phyloP scores from a whole-genome alignment of 108 stramenopile species.

The Nitzschia sp. region DNA sequence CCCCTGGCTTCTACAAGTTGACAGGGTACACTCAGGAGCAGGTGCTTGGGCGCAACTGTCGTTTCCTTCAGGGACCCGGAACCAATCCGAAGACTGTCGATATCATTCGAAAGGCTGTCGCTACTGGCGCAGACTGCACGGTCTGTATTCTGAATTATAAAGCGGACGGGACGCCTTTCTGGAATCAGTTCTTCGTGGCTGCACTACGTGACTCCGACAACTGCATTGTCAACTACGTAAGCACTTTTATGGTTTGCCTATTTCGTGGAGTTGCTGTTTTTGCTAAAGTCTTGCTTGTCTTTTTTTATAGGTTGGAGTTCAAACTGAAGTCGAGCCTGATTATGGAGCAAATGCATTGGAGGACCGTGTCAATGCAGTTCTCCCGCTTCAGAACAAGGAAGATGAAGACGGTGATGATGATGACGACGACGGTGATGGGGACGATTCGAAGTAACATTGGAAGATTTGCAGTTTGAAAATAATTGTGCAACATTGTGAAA shows the following conservation, averaged over 20 bases:
- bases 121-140: slow-evolving; percentile 84
- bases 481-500: not conserved
- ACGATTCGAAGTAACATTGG: not conserved
- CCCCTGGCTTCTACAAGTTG: slow-evolving; percentile 88
- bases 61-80: slow-evolving; percentile 94
- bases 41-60: slow-evolving; percentile 97
- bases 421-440: not conserved
- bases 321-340: slow-evolving; percentile 85
- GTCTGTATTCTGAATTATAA: slow-evolving; percentile 95
- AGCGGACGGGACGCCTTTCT: slow-evolving; percentile 97
- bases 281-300: slow-evolving; percentile 5
- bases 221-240: slow-evolving; percentile 93
- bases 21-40: slow-evolving; percentile 95
- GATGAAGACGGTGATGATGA: slow-evolving; percentile 32
- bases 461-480: not conserved
- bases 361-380: slow-evolving; percentile 83
- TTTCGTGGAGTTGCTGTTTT: not conserved
- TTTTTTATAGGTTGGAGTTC: slow-evolving; percentile 80
- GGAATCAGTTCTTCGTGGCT: slow-evolving; percentile 98
- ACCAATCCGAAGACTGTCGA: slow-evolving; percentile 95
- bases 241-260: slow-evolving; percentile 24
- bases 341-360: slow-evolving; percentile 71
- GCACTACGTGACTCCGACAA: slow-evolving; percentile 92
- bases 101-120: slow-evolving; percentile 80
- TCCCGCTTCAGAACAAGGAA: slow-evolving; percentile 62